Evolutionary conservation across 1,284 basidiomycete genomes (phyloP).

Genomic region (Leccinum subatratum): DNA sequence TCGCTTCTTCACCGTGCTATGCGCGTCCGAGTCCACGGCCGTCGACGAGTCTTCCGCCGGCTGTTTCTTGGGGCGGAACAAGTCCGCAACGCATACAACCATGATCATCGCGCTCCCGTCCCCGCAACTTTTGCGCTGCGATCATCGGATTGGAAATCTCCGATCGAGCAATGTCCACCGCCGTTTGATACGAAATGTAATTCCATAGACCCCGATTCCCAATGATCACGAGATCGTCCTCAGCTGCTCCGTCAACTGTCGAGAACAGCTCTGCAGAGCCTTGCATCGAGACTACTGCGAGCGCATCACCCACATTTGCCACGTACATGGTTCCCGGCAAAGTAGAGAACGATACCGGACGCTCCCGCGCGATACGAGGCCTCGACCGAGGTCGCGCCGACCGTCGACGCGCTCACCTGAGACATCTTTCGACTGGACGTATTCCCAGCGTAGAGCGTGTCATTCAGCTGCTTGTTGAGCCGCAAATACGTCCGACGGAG

Average conservation of each 20-base stretch:
- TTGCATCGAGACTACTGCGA: constrained; percentile 90
- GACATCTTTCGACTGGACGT: constrained; percentile 63
- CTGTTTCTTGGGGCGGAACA: constrained; percentile 58
- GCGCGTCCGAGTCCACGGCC: constrained; percentile 41
- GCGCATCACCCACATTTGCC: constrained; percentile 85
- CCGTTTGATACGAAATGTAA: constrained; percentile 90
- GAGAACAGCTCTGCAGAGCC: too few relatives aligned
- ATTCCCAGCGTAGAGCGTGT: too few relatives aligned
- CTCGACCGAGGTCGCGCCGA: constrained; percentile 35
- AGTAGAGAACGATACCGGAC: constrained; percentile 84
- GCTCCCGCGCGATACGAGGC: constrained; percentile 66
- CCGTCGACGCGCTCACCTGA: constrained; percentile 49
- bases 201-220: constrained; percentile 94
- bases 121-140: constrained; percentile 94
- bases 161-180: constrained; percentile 91
- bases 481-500: constrained; percentile 81
- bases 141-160: constrained; percentile 90
- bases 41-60: constrained; percentile 43
- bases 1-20: constrained; percentile 37
- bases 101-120: constrained; percentile 98
- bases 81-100: constrained; percentile 83
- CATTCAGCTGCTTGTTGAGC: constrained; percentile 76
- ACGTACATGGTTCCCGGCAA: constrained; percentile 81
- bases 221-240: constrained; percentile 96
- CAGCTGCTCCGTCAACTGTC: constrained; percentile 75